These are phyloP conservation scores for Plectosphaerella cucumerina DNA, from an alignment of 2,329 filamentous ascomycete species.

Conservation along the genomic window DNA sequence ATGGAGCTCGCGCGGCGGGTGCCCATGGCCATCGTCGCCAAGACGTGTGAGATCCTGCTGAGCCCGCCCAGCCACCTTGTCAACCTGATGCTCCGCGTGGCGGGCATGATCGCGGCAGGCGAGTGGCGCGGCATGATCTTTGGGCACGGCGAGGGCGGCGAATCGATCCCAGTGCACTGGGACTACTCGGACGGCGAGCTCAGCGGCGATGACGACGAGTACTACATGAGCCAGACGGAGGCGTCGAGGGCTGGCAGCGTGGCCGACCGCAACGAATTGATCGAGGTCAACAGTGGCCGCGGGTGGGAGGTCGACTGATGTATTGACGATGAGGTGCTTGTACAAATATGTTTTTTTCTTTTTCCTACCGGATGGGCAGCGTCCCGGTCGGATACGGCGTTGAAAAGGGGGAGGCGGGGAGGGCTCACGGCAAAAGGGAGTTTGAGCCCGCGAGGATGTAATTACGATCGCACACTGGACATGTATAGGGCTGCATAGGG, in stretches of 20 bases:
- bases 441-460: too few relatives aligned
- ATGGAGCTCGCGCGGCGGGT: slow-evolving; percentile 46
- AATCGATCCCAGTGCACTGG: slow-evolving; percentile 55
- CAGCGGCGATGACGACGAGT: slow-evolving; percentile 48
- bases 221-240: slow-evolving; percentile 29
- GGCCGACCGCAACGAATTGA: slow-evolving; percentile 5
- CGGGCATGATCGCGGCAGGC: slow-evolving; percentile 65
- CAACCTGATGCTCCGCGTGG: slow-evolving; percentile 74
- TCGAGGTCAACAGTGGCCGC: slow-evolving; percentile 8
- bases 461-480: neutral
- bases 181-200: slow-evolving; percentile 56
- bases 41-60: slow-evolving; percentile 72
- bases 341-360: slow-evolving; percentile 2
- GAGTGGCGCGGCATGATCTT: slow-evolving; percentile 59
- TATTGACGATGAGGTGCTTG: neutral
- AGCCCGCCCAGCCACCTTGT: slow-evolving; percentile 78
- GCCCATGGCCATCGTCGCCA: slow-evolving; percentile 65
- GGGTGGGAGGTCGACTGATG: slow-evolving; percentile 13
- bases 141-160: slow-evolving; percentile 48
- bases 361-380: neutral
- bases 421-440: too few relatives aligned
- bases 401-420: too few relatives aligned
- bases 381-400: neutral
- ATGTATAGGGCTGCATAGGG: neutral
- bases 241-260: slow-evolving; percentile 19